phyloP scores from a whole-genome alignment of 108 stramenopile genomes.

The Schizochytrium sp. region DNA sequence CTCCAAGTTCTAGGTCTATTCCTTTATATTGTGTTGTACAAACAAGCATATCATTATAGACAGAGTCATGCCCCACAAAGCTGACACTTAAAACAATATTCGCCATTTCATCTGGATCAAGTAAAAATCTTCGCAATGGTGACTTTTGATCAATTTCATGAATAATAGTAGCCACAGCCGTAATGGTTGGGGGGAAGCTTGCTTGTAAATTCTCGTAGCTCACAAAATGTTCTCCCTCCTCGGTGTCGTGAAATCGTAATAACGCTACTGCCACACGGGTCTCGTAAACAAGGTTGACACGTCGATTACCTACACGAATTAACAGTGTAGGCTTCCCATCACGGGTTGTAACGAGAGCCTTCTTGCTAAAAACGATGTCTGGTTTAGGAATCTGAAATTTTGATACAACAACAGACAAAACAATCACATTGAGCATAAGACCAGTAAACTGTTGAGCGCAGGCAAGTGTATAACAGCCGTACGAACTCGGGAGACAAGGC shows the following conservation, averaged over 20 bases:
- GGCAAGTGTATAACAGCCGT: neutral
- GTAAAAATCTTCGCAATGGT: neutral
- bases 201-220: neutral
- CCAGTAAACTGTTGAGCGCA: slow-evolving; percentile 27
- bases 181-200: neutral
- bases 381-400: slow-evolving; percentile 44
- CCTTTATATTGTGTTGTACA: slow-evolving; percentile 23
- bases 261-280: neutral
- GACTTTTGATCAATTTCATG: neutral
- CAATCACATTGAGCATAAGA: slow-evolving; percentile 28
- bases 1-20: slow-evolving; percentile 10
- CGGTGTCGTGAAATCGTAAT: slow-evolving; percentile 6
- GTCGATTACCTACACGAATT: slow-evolving; percentile 24
- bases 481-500: neutral
- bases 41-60: slow-evolving; percentile 16
- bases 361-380: slow-evolving; percentile 33
- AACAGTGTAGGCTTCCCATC: neutral
- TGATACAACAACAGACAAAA: neutral
- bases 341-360: slow-evolving; percentile 4
- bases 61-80: neutral
- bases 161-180: neutral
- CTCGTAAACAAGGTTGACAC: slow-evolving; percentile 21
- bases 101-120: slow-evolving; percentile 19
- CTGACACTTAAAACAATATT: slow-evolving; percentile 23
- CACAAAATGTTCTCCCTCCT: slow-evolving; percentile 2